Percentiles rank a stretch among this genome's conserved stretches.
These are phyloP conservation scores for Isoetes taiwanensis DNA, from an alignment of 75 land plant genomes.

Conservation along the genomic window DNA sequence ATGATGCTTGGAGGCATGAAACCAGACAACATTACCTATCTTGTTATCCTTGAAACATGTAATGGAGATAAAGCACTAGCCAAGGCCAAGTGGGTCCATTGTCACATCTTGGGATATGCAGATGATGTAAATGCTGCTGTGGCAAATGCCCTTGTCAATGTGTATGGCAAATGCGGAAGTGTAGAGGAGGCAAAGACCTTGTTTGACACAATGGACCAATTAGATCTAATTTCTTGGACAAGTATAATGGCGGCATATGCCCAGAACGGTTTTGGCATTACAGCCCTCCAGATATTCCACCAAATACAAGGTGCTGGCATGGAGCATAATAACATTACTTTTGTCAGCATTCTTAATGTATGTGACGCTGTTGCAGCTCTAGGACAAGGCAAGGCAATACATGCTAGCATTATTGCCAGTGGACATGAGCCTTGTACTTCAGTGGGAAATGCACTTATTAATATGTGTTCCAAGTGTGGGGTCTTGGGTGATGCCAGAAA, in stretches of 20 bases:
- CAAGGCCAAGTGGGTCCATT: too few relatives aligned
- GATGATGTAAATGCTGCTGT: too few relatives aligned
- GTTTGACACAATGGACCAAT: background rate
- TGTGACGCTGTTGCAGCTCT: background rate
- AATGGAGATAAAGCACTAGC: too few relatives aligned
- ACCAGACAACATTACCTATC: too few relatives aligned
- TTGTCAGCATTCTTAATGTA: constrained; percentile 16
- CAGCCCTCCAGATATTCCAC: too few relatives aligned
- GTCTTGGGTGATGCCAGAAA: constrained; percentile 10
- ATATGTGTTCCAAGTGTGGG: constrained; percentile 16
- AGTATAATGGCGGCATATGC: constrained; percentile 17
- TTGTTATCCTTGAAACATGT: too few relatives aligned
- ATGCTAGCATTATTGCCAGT: constrained; percentile 1
- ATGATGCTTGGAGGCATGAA: too few relatives aligned
- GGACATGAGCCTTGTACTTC: constrained; percentile 9
- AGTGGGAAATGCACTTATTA: constrained; percentile 14
- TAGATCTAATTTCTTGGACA: constrained; percentile 16
- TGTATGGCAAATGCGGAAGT: background rate
- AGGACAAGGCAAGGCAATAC: constrained; percentile 8
- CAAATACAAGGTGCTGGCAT: too few relatives aligned
- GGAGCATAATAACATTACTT: constrained; percentile 22
- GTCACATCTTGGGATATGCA: too few relatives aligned
- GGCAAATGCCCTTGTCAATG: background rate
- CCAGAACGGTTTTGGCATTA: constrained; percentile 4
- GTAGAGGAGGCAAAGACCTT: background rate